Percentiles rank a stretch among this genome's conserved stretches.
Conservation (phyloP, 495 filamentous ascomycete species). For the Penicillium argentinense region DNA sequence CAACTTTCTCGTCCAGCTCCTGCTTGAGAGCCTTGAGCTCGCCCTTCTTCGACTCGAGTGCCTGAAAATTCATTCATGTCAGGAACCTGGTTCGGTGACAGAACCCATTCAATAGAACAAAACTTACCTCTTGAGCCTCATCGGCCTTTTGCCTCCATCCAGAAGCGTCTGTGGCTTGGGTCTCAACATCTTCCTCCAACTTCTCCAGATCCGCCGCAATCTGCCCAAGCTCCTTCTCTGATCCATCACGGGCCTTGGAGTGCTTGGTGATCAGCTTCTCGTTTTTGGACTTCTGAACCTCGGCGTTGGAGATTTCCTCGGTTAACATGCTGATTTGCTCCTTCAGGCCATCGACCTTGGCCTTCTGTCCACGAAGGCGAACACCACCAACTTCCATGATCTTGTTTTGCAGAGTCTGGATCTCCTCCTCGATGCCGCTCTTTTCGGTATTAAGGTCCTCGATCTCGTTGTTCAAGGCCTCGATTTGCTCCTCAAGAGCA, state of each 20-base stretch:
- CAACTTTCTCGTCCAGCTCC: slow-evolving; percentile 82
- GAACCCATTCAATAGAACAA: neutral
- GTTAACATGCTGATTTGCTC: slow-evolving; percentile 79
- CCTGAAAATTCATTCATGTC: too few relatives aligned
- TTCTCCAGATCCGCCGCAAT: slow-evolving; percentile 69
- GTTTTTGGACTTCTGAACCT: slow-evolving; percentile 82
- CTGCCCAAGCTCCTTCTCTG: slow-evolving; percentile 72
- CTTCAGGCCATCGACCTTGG: slow-evolving; percentile 88
- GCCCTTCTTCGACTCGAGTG: slow-evolving; percentile 73
- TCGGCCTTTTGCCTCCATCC: slow-evolving; percentile 73
- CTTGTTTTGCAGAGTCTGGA: slow-evolving; percentile 86
- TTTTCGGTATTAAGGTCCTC: slow-evolving; percentile 79
- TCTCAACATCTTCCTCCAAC: slow-evolving; percentile 71
- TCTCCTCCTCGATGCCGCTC: slow-evolving; percentile 83
- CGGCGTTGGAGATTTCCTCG: slow-evolving; percentile 79
- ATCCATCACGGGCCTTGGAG: slow-evolving; percentile 72
- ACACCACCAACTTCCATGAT: slow-evolving; percentile 98
- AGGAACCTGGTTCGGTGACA: too few relatives aligned
- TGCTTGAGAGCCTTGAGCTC: slow-evolving; percentile 76
- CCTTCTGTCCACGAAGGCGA: slow-evolving; percentile 82
- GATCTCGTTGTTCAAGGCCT: slow-evolving; percentile 72
- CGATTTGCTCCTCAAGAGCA: slow-evolving; percentile 73
- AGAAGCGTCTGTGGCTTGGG: slow-evolving; percentile 72
- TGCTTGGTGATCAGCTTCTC: slow-evolving; percentile 90
- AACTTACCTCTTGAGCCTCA: slow-evolving; percentile 70